phyloP scores from a whole-genome alignment of 805 yeast species.

The Metschnikowia drakensbergensis region DNA sequence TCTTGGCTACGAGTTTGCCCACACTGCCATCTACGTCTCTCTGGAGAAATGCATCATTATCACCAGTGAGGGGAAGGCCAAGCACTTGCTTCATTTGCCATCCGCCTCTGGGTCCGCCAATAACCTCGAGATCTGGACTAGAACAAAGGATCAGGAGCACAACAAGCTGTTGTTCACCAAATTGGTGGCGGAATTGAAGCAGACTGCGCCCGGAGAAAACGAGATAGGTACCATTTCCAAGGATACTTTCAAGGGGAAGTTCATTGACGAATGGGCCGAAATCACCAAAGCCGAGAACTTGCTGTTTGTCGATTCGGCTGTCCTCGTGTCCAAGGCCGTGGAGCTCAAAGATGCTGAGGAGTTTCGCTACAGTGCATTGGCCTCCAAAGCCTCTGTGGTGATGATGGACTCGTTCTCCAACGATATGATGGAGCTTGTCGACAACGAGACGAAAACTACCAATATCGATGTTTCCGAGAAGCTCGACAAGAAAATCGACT shows the following conservation, averaged over 20 bases:
- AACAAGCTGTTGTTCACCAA: slow-evolving; percentile 64
- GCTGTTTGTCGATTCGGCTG: slow-evolving; percentile 44
- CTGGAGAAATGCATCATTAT: slow-evolving; percentile 57
- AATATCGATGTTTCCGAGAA: slow-evolving; percentile 70
- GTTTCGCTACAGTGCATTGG: slow-evolving; percentile 57
- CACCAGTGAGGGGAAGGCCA: slow-evolving; percentile 83
- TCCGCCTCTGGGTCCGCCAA: slow-evolving; percentile 30
- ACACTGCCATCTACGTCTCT: slow-evolving; percentile 69
- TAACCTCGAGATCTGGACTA: slow-evolving; percentile 54
- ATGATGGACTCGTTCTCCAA: slow-evolving; percentile 81
- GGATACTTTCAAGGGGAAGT: slow-evolving; percentile 79
- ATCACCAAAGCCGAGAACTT: slow-evolving; percentile 32
- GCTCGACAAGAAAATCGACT: slow-evolving; percentile 76
- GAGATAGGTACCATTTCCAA: slow-evolving; percentile 64
- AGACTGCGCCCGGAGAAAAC: slow-evolving; percentile 32
- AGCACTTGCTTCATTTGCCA: slow-evolving; percentile 61
- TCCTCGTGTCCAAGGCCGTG: slow-evolving; percentile 53
- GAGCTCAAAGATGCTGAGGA: slow-evolving; percentile 81
- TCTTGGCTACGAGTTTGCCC: slow-evolving; percentile 93
- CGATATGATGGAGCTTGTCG: slow-evolving; percentile 82
- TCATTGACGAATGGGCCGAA: slow-evolving; percentile 74
- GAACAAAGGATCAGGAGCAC: slow-evolving; percentile 79
- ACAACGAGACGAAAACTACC: slow-evolving; percentile 75
- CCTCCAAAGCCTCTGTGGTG: slow-evolving; percentile 72
- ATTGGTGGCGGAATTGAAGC: slow-evolving; percentile 45